Conservation (phyloP, 495 filamentous ascomycete genomes). For the Penicillium alfredii region DNA sequence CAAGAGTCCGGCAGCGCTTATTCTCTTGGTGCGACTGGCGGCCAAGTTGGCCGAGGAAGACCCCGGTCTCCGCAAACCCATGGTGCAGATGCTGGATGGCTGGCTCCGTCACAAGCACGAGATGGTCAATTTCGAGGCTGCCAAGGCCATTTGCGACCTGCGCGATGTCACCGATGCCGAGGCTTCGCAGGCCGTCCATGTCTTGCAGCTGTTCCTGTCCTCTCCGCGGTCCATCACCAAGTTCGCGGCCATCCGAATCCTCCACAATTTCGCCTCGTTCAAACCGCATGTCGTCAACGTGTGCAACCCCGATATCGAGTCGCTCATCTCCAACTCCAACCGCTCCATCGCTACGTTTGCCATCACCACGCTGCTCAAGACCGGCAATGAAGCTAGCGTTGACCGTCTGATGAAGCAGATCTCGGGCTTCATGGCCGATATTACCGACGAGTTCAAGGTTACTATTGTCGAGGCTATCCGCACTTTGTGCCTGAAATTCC, state of each 20-base stretch:
- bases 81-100: conserved; percentile 92
- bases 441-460: conserved; percentile 98
- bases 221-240: conserved; percentile 96
- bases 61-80: conserved; percentile 76
- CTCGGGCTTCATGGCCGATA: conserved; percentile 93
- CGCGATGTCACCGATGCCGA: conserved; percentile 88
- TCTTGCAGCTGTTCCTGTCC: conserved; percentile 92
- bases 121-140: conserved; percentile 99
- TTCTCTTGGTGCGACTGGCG: conserved; percentile 88
- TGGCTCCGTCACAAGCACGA: conserved; percentile 98
- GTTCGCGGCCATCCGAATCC: conserved; percentile 93
- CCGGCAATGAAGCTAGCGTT: conserved; percentile 93
- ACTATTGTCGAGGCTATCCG: conserved; percentile 98
- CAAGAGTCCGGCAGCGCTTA: conserved; percentile 87
- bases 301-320: conserved; percentile 96
- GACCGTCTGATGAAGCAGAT: conserved; percentile 99
- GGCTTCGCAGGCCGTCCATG: conserved; percentile 85
- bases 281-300: conserved; percentile 86
- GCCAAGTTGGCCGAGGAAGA: conserved; percentile 96
- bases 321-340: conserved; percentile 91
- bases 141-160: conserved; percentile 94
- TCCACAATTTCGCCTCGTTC: conserved; percentile 92
- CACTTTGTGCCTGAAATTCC: conserved; percentile 95
- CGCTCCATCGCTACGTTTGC: conserved; percentile 97
- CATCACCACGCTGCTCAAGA: conserved; percentile 96